Percentiles rank a stretch among this genome's conserved stretches.
These are phyloP conservation scores for Hypoxylon perforatum DNA, from an alignment of 495 filamentous ascomycete species.

Conservation along the genomic window DNA sequence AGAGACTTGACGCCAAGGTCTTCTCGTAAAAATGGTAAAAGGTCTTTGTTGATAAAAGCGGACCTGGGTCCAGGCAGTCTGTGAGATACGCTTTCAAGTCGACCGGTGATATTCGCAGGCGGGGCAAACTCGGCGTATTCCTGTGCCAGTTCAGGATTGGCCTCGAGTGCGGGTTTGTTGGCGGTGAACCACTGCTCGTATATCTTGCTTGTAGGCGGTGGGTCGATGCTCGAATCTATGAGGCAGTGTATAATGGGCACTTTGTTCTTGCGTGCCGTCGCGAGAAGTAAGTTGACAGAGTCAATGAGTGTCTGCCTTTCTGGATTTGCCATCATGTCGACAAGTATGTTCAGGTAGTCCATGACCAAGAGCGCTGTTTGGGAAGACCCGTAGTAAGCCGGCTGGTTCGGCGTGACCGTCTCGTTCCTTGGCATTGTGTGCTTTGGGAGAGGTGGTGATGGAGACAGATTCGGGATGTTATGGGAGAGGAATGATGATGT, in stretches of 20 bases:
- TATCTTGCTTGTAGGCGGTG: conserved; percentile 10
- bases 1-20: conserved; percentile 10
- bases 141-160: conserved; percentile 2
- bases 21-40: conserved; percentile 10
- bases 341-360: conserved; percentile 13
- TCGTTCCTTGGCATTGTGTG: neutral
- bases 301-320: conserved; percentile 5
- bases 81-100: neutral
- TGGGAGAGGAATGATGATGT: neutral
- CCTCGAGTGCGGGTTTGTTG: conserved; percentile 6
- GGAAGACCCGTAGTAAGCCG: conserved; percentile 1
- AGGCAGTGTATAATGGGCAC: conserved; percentile 17
- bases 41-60: neutral
- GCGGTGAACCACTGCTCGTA: conserved; percentile 4
- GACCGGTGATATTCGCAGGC: neutral
- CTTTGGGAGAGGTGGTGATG: neutral
- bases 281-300: conserved; percentile 4
- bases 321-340: conserved; percentile 5
- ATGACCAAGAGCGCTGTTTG: conserved; percentile 16
- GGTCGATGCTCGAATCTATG: conserved; percentile 6
- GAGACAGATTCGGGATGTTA: neutral
- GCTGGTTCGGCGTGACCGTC: neutral
- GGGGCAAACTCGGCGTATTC: conserved; percentile 8
- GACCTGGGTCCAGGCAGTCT: conserved; percentile 8
- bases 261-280: conserved; percentile 10